A percentile compares a stretch with the other conserved stretches of the same genome.
Evolutionary conservation across 306 rosid species (phyloP).

Genomic region (Cucumis sativus): DNA sequence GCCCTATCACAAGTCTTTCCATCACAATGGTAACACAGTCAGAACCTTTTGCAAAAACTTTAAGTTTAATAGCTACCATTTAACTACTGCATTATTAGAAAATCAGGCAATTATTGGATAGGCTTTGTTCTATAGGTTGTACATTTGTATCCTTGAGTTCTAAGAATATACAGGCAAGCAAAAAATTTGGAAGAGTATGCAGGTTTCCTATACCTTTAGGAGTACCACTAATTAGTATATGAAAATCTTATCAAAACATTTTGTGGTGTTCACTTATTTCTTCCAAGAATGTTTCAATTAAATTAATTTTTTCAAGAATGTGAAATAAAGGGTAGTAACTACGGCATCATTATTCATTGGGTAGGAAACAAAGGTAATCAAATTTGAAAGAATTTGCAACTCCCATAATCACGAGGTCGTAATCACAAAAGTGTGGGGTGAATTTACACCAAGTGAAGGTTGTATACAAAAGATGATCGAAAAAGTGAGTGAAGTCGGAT

Average conservation of each 20-base stretch:
- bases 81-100: background rate
- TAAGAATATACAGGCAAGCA: background rate
- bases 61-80: background rate
- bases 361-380: too few species aligned
- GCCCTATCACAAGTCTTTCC: background rate
- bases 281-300: background rate
- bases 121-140: too few species aligned
- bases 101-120: background rate
- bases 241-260: background rate
- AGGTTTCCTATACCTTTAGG: background rate
- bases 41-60: background rate
- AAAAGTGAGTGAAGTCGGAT: too few species aligned
- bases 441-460: too few species aligned
- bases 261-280: background rate
- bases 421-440: too few species aligned
- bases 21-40: background rate
- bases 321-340: too few species aligned
- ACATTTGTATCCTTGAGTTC: too few species aligned
- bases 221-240: background rate
- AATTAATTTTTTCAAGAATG: background rate
- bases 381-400: too few species aligned
- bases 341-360: too few species aligned
- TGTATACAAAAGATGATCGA: too few species aligned
- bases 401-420: too few species aligned
- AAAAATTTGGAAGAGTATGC: background rate